Base-by-base conservation (phyloP, 768 basidiomycete genomes). In the Lentinula raphanica region DNA sequence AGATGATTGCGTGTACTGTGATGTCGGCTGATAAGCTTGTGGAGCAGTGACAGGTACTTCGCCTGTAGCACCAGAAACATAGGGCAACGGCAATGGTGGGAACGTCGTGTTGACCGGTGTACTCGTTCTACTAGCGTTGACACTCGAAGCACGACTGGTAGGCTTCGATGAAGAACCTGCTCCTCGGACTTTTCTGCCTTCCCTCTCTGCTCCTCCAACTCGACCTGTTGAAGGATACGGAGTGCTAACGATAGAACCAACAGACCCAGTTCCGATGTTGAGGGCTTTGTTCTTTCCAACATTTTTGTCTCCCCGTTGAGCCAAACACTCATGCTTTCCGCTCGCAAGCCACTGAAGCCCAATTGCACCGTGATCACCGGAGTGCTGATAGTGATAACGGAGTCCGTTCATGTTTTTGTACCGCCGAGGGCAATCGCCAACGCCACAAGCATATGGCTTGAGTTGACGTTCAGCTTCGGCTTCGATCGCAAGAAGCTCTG, bases 351-450 rank as follows among this genome's bases (percentile, higher is more conserved):
- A 74, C 44, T 86, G 84, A 0, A 98, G 77, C 5, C 97, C 97
- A 40, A 92, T 79, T 5, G 90, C 88, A 3, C 96, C 96, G 71
- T 98, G 97, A 42, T 94, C 93, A 11, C 95, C 96, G 21, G 90
- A 90, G 72, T 98, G 96, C 71, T 94, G 90, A 69, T 98, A 98
- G 72, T 98, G 96, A 62, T 98, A 98, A 66, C 91, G 74, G 61
- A 98, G 75, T 0, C 96, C 96, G 71, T 98, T 98, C 94, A 98
- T 96, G 69, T 99, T 98, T 82, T 98, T 94, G 76, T 98, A 98
- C 67, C 95, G 72, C 67, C 95, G 82, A 69, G 82, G 79, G 65
- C 90, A 92, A 63, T 91, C 89, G 19, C 90, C 90, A 5, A 95
- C 89, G 5, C 91, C 88, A 64, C 94, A 98, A 0, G 91, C 90